A percentile compares a stretch with the other conserved stretches of the same genome.
These are phyloP conservation scores for Blastocystis sp. DNA, from an alignment of 352 stramenopile species.

Conservation along the genomic window DNA sequence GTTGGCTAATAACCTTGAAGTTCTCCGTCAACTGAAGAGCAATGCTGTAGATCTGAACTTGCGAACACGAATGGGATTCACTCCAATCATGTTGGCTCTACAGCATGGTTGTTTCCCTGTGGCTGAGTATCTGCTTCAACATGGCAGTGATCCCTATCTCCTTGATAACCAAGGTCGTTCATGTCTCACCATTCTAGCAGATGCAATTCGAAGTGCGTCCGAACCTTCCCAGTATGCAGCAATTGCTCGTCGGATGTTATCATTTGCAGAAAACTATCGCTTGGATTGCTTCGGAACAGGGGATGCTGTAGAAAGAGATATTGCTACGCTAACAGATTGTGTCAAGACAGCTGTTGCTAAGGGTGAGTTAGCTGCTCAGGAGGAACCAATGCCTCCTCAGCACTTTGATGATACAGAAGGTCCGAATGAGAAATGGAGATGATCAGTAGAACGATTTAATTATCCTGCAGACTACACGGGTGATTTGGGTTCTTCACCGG, in stretches of 20 bases:
- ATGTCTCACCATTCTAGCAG: slow-evolving; percentile 3
- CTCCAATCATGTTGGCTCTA: neutral
- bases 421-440: neutral
- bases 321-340: neutral
- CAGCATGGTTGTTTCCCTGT: neutral
- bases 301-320: neutral
- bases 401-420: neutral
- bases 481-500: neutral
- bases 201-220: neutral
- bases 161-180: slow-evolving; percentile 22
- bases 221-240: neutral
- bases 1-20: neutral
- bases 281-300: neutral
- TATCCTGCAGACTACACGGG: slow-evolving; percentile 4
- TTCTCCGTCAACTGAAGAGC: neutral
- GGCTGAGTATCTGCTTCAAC: neutral
- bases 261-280: neutral
- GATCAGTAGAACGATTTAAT: slow-evolving; percentile 28
- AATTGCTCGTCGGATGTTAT: neutral
- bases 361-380: neutral
- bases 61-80: neutral
- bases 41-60: neutral
- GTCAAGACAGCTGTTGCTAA: neutral
- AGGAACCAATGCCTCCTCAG: neutral
- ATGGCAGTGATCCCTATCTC: neutral